Base-by-base conservation (phyloP, 164 flowering plant species). In the Nelumbo lutea region DNA sequence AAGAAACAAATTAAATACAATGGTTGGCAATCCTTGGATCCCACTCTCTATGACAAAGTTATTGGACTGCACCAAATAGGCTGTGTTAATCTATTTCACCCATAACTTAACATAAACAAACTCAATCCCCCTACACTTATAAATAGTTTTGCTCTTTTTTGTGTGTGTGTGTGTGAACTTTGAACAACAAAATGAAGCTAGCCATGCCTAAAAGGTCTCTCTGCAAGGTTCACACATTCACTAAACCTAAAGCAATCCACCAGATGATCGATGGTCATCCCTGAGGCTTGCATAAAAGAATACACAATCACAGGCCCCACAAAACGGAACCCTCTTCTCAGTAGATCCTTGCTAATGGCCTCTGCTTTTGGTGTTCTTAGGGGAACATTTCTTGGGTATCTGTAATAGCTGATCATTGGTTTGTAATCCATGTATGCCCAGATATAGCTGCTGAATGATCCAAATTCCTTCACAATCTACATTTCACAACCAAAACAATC, bases 271-370 rank as follows among this genome's bases (percentile, higher is more conserved):
- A 85, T 88, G 0, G 92, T 84, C 82, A 94, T 75, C 44, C 97
- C 98, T 1, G 95, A 80, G 42, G 93, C 98, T 74, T 94, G 96
- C 93, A 91, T 91, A 82, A 91, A 91, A 1, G 98, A 86, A 44
- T 85, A 78, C 6, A 88, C 83, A 48, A 90, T 90, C 68, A 90
- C 94, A 0, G 97, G 97, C 3, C 98, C 98, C 1, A 84, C 96
- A 0, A 85, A 79, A 40, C 97, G 77, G 64, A 91, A 94, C 40
- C 98, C 97, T 11, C 85, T 78, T 73, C 83, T 83, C 44, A 83
- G 9, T 64, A 94, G 67, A 50, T 91, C 97, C 76, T 73, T 88
- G 86, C 97, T 94, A 1, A 94, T 77, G 61, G 82, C 77, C 72
- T 91, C 97, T 15, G 98, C 84, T 74, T 90, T 94, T 41, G 93